Evolutionary conservation across 116 monocot genomes (phyloP).

Genomic region (Trichopus zeylanicus): DNA sequence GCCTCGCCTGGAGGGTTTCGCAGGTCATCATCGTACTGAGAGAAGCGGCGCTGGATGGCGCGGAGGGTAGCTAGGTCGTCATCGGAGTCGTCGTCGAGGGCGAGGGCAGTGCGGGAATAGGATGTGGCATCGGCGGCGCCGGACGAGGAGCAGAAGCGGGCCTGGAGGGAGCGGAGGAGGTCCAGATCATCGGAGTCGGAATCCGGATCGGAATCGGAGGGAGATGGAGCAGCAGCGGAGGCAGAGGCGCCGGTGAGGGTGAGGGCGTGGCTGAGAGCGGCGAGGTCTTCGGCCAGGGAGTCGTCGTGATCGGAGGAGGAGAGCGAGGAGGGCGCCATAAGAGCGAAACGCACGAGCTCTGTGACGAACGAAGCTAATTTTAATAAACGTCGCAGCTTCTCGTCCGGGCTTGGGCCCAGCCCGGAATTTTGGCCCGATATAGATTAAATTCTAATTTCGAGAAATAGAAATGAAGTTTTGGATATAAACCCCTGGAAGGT

Average conservation of each 20-base stretch:
- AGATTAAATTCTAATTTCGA: no score
- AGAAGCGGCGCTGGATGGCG: constrained; percentile 29
- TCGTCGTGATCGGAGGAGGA: constrained; percentile 24
- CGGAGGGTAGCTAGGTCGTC: constrained; percentile 40
- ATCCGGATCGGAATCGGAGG: constrained; percentile 10
- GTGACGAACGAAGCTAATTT: no score
- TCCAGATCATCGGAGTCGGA: constrained; percentile 34
- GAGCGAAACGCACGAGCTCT: no score
- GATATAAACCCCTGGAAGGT: no score
- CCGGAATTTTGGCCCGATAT: no score
- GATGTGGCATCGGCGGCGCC: constrained; percentile 6
- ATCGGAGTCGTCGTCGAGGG: constrained; percentile 24
- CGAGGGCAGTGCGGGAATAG: neutral
- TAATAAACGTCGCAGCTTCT: no score
- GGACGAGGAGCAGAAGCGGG: constrained; percentile 12
- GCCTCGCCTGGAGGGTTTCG: neutral
- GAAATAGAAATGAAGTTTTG: no score
- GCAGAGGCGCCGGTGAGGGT: constrained; percentile 16
- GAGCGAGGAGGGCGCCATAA: neutral
- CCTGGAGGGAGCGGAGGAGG: constrained; percentile 33
- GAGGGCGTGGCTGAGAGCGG: constrained; percentile 28
- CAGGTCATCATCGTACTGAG: constrained; percentile 17
- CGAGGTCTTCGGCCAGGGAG: constrained; percentile 31
- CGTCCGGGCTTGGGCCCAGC: no score
- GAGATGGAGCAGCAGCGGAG: neutral